Percentiles rank a stretch among this genome's conserved stretches.
Evolutionary conservation across 148 eudicot genomes (phyloP).

Genomic region (Hydrangea macrophylla): DNA sequence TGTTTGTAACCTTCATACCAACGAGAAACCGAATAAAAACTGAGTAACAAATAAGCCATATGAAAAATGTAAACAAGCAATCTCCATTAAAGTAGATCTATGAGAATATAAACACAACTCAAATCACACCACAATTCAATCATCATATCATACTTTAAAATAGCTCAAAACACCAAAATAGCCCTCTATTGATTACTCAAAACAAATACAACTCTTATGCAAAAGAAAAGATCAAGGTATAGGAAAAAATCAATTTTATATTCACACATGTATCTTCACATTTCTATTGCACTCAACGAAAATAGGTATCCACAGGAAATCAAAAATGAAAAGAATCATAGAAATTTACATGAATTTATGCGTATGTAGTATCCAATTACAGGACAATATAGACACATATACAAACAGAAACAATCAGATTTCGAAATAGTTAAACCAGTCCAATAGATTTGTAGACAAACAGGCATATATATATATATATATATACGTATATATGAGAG

Average conservation of each 20-base stretch:
- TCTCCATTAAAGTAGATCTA: background rate
- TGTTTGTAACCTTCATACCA: background rate
- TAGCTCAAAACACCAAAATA: background rate
- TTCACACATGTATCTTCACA: too few relatives aligned
- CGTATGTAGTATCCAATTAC: too few relatives aligned
- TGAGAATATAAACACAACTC: background rate
- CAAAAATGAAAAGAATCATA: too few relatives aligned
- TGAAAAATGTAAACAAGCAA: too few relatives aligned
- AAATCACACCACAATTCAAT: background rate
- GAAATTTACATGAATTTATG: too few relatives aligned
- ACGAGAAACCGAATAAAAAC: background rate
- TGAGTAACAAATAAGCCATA: slow-evolving; percentile 1
- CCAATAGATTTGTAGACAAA: too few relatives aligned
- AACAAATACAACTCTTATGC: slow-evolving; percentile 4
- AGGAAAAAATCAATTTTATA: background rate
- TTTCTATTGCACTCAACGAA: too few relatives aligned
- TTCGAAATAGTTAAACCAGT: background rate
- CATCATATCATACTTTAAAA: background rate
- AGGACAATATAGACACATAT: too few relatives aligned
- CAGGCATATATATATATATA: background rate
- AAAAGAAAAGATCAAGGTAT: background rate
- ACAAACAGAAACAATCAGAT: background rate
- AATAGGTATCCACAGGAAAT: too few relatives aligned
- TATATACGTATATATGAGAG: background rate
- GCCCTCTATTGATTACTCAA: background rate